phyloP scores from a whole-genome alignment of 495 filamentous ascomycete genomes.

The Paragyromitra xinjiangensis region DNA sequence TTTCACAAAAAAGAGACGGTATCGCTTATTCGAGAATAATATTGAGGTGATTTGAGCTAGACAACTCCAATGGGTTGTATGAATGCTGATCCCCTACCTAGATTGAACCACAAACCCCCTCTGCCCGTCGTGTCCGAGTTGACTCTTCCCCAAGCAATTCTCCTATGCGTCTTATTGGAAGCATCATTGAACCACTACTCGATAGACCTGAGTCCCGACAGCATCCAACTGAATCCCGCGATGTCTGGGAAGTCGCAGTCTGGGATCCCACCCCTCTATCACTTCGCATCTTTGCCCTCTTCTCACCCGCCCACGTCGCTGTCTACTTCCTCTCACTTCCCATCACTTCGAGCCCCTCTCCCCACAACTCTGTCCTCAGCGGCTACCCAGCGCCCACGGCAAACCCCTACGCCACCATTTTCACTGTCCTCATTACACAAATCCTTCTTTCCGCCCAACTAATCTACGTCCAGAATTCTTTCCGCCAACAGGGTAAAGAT shows the following conservation, averaged over 20 bases:
- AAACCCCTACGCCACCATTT: constrained; percentile 81
- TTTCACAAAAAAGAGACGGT: constrained; percentile 81
- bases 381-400: constrained; percentile 68
- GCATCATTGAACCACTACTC: constrained; percentile 66
- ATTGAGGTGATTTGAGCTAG: constrained; percentile 50
- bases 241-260: constrained; percentile 93
- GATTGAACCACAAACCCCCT: constrained; percentile 75
- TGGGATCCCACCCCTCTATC: constrained; percentile 92
- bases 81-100: constrained; percentile 10
- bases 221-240: constrained; percentile 81
- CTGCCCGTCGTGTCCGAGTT: constrained; percentile 86
- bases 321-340: constrained; percentile 90
- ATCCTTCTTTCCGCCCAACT: constrained; percentile 80
- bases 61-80: not conserved
- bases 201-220: constrained; percentile 74
- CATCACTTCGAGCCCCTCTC: constrained; percentile 72
- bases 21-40: constrained; percentile 81
- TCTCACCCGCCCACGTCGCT: constrained; percentile 90
- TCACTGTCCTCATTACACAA: constrained; percentile 77
- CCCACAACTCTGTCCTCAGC: constrained; percentile 73
- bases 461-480: constrained; percentile 71
- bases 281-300: constrained; percentile 83
- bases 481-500: constrained; percentile 86
- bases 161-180: constrained; percentile 78
- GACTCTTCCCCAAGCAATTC: constrained; percentile 85